Evolutionary conservation across 139 green algal species (phyloP), one percentile per base, ranked within the genome.

Genomic region (Tetraselmis striata): DNA sequence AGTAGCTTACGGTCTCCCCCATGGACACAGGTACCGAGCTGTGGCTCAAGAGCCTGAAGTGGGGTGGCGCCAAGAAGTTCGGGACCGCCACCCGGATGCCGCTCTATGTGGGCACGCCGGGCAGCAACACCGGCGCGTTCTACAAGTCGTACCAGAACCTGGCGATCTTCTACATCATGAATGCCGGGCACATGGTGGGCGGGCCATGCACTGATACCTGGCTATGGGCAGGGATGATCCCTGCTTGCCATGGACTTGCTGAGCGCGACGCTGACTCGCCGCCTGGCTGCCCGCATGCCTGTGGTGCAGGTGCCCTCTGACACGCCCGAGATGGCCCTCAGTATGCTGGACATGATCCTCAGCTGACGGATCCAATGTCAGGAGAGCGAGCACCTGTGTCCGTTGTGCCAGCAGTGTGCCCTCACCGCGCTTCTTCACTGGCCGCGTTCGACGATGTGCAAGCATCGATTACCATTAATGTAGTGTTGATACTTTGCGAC

Each of bases 261-360:
- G 2, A n/a, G n/a, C n/a, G n/a, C n/a, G n/a, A n/a, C n/a, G n/a
- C n/a, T n/a, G n/a, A n/a, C n/a, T n/a, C n/a, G n/a, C n/a, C 30
- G 75, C 24, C 18, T 28, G 1, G 75, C 75, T 23, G 81, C 75
- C 1, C 81, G 80, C 32, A 84, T 84, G 81, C 59, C n/a, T n/a
- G n/a, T n/a, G n/a, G n/a, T n/a, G n/a, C n/a, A n/a, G n/a, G n/a
- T 85, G 27, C 81, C 81, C 29, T 67, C 58, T 0, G 81, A 85
- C 45, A 76, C 80, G 77, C 77, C 81, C 0, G 28, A 59, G 2
- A 29, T 31, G 2, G 79, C 58, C 2, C 58, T 82, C 28, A 1
- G 23, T 0, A 77, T 82, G 79, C 31, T 82, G 58, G 1, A 22
- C 1, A 28, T 58, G 58, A 77, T 82, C 58, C 27, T 82, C n/a